phyloP scores from a whole-genome alignment of 2,329 filamentous ascomycete species.

The Apiospora aurea region DNA sequence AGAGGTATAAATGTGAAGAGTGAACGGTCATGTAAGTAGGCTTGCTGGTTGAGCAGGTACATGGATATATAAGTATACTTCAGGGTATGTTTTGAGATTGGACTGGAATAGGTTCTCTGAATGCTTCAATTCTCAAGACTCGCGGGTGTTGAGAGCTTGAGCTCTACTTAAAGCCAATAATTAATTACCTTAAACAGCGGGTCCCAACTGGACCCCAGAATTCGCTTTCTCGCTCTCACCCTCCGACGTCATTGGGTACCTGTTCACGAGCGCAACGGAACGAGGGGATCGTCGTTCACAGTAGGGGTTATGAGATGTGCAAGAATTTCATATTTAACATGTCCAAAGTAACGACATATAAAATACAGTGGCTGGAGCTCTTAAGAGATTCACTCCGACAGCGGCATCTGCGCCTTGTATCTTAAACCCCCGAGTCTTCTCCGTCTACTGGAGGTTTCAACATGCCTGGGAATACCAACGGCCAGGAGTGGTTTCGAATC shows the following conservation, averaged over 20 bases:
- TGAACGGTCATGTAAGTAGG: too few relatives aligned
- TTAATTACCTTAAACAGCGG: background rate
- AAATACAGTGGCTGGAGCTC: background rate
- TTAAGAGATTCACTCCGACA: background rate
- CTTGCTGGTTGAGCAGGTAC: background rate
- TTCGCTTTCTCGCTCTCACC: background rate
- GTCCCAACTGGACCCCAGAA: constrained; percentile 9
- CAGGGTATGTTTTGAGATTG: background rate
- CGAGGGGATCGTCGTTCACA: too few relatives aligned
- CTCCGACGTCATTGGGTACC: background rate
- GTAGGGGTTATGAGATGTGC: background rate
- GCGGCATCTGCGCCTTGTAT: background rate
- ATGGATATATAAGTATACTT: background rate
- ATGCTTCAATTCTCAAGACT: background rate
- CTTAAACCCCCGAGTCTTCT: background rate
- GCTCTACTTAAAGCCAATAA: background rate
- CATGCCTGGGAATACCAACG: background rate
- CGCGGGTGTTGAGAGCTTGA: background rate
- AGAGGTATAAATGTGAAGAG: too few relatives aligned
- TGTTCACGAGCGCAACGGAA: background rate
- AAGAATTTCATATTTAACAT: background rate
- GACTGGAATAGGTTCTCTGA: background rate
- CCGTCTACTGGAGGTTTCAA: background rate
- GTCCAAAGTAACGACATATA: background rate
- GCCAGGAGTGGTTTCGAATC: background rate